A percentile compares a stretch with the other conserved stretches of the same genome.
phyloP scores from a whole-genome alignment of 495 filamentous ascomycete genomes.

The Penicillium angulare region DNA sequence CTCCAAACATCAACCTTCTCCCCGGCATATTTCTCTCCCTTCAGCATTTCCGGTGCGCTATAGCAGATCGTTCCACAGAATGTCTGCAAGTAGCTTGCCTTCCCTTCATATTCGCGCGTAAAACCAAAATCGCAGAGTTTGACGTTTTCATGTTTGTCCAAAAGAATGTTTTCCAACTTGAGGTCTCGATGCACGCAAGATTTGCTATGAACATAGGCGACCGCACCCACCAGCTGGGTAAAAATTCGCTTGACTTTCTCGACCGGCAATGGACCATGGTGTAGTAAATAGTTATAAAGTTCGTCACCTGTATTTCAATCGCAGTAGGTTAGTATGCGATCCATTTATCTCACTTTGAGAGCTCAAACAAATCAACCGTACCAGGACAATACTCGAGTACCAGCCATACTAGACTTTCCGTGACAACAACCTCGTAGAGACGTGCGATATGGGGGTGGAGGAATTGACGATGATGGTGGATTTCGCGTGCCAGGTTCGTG shows the following conservation, averaged over 20 bases:
- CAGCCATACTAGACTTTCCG: constrained; percentile 91
- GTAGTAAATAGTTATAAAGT: constrained; percentile 90
- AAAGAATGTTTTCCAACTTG: constrained; percentile 94
- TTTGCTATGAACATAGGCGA: constrained; percentile 92
- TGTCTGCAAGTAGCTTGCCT: constrained; percentile 91
- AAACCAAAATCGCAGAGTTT: constrained; percentile 99
- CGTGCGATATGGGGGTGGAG: constrained; percentile 96
- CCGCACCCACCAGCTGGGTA: constrained; percentile 91
- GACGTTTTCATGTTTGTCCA: constrained; percentile 96
- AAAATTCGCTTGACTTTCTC: constrained; percentile 95
- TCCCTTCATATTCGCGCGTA: constrained; percentile 94
- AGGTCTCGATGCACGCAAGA: constrained; percentile 95
- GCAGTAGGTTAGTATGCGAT: neutral
- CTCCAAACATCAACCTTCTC: constrained; percentile 99
- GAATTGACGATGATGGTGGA: constrained; percentile 98
- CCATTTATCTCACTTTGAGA: too few species aligned
- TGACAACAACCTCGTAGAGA: constrained; percentile 96
- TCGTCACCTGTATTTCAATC: constrained; percentile 71
- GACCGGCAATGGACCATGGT: constrained; percentile 77
- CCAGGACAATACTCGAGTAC: constrained; percentile 96
- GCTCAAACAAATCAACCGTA: constrained; percentile 37
- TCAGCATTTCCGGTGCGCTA: constrained; percentile 96
- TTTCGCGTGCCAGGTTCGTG: constrained; percentile 91
- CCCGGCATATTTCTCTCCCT: constrained; percentile 95
- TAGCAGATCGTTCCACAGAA: constrained; percentile 98